Evolutionary conservation across 1,284 basidiomycete genomes (phyloP).

Genomic region (Sporisorium scitamineum): DNA sequence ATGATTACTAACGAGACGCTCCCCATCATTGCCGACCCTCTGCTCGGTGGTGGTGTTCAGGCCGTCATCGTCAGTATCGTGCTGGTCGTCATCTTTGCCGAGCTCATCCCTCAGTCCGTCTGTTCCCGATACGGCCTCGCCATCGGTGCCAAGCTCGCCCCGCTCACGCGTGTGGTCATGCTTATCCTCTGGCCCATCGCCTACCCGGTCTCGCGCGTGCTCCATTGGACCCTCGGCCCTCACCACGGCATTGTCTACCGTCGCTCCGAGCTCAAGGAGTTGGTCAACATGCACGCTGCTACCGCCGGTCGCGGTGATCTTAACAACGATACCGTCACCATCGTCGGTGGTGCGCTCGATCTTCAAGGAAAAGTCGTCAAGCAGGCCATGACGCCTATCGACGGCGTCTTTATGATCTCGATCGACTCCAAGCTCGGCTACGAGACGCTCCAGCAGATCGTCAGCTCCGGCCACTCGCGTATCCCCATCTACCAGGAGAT

Average conservation of each 20-base stretch:
- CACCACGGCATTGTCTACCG: conserved; percentile 69
- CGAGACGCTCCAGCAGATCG: conserved; percentile 79
- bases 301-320: conserved; percentile 75
- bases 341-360: conserved; percentile 81
- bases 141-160: conserved; percentile 68
- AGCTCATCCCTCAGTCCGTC: conserved; percentile 83
- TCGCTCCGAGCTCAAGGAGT: conserved; percentile 76
- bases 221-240: conserved; percentile 67
- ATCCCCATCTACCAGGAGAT: conserved; percentile 72
- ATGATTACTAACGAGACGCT: conserved; percentile 74
- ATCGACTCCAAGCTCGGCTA: conserved; percentile 84
- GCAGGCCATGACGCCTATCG: conserved; percentile 84
- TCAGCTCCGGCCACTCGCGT: conserved; percentile 80
- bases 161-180: conserved; percentile 66
- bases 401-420: conserved; percentile 78
- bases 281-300: conserved; percentile 79
- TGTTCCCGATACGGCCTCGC: conserved; percentile 69
- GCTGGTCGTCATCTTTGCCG: conserved; percentile 77
- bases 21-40: conserved; percentile 87
- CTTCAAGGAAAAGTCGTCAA: conserved; percentile 78
- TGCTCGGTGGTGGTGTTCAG: conserved; percentile 84
- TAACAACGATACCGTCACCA: conserved; percentile 79
- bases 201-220: conserved; percentile 68
- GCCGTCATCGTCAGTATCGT: conserved; percentile 71
- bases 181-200: conserved; percentile 67